These are phyloP conservation scores for Blastobotrys indianensis DNA, from an alignment of 1,139 yeast genomes.

Conservation along the genomic window DNA sequence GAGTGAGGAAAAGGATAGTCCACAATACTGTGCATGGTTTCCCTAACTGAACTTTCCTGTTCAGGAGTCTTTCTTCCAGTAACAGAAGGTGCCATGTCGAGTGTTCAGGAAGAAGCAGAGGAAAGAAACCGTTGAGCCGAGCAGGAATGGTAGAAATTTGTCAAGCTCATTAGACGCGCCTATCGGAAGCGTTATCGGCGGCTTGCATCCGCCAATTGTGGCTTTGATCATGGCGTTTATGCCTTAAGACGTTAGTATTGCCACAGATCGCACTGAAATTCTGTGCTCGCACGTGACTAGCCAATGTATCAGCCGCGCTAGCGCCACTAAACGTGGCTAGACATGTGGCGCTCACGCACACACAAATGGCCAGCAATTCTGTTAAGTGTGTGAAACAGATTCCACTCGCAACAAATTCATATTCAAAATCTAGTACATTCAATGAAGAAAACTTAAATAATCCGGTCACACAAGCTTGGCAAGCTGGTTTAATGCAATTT, in stretches of 20 bases:
- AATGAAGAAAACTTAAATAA: too few relatives aligned
- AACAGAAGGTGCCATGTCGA: constrained; percentile 12
- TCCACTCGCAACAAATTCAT: too few relatives aligned
- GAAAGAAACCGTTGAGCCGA: background rate
- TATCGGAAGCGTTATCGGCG: too few relatives aligned
- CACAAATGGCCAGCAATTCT: too few relatives aligned
- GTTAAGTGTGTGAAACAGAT: too few relatives aligned
- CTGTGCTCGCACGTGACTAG: constrained; percentile 11
- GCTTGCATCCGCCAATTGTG: too few relatives aligned
- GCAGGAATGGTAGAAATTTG: background rate
- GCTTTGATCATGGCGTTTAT: too few relatives aligned
- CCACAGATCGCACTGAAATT: constrained; percentile 2
- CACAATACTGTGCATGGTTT: constrained; percentile 3
- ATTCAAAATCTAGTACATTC: too few relatives aligned
- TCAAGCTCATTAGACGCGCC: background rate
- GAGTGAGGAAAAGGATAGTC: constrained; percentile 16
- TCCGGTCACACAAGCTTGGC: constrained; percentile 16
- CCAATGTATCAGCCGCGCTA: constrained; percentile 16
- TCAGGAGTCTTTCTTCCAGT: constrained; percentile 9
- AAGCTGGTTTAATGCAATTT: constrained; percentile 41
- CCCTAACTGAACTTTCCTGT: background rate
- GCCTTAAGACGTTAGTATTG: too few relatives aligned
- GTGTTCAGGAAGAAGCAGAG: background rate
- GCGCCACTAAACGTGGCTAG: background rate
- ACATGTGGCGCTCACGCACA: too few relatives aligned